phyloP scores from a whole-genome alignment of 1,284 basidiomycete species.

The Tilletia caries region DNA sequence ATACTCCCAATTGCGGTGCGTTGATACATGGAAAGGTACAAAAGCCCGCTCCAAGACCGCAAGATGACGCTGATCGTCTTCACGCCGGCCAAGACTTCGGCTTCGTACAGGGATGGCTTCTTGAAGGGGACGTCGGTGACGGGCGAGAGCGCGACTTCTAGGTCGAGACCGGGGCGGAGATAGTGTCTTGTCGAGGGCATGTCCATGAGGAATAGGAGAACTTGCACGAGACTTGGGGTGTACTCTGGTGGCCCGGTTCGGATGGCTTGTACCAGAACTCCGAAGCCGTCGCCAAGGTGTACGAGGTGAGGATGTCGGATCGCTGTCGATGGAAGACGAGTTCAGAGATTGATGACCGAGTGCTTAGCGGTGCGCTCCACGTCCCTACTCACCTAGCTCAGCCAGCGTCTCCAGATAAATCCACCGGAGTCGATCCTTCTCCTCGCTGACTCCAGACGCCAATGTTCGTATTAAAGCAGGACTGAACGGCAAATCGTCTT shows the following conservation, averaged over 20 bases:
- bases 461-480: background rate
- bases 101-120: constrained; percentile 59
- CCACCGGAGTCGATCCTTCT: constrained; percentile 74
- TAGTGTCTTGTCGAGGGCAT: constrained; percentile 76
- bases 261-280: constrained; percentile 79
- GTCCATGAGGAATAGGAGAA: constrained; percentile 81
- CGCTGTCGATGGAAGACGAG: constrained; percentile 56
- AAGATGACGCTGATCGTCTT: constrained; percentile 79
- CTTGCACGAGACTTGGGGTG: constrained; percentile 74
- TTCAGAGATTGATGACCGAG: no score
- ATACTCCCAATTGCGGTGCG: constrained; percentile 79
- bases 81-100: constrained; percentile 68
- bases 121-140: constrained; percentile 85
- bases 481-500: constrained; percentile 3
- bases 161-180: constrained; percentile 76
- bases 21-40: constrained; percentile 90
- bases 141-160: constrained; percentile 75
- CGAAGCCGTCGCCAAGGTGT: constrained; percentile 74
- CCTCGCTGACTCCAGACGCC: background rate
- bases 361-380: no score
- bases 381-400: constrained; percentile 76
- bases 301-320: constrained; percentile 77
- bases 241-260: constrained; percentile 84
- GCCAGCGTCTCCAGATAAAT: constrained; percentile 84
- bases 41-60: constrained; percentile 86